Evolutionary conservation across 2,329 filamentous ascomycete species (phyloP), one percentile per base, ranked within the genome.

Genomic region (Trichoderma sp.): DNA sequence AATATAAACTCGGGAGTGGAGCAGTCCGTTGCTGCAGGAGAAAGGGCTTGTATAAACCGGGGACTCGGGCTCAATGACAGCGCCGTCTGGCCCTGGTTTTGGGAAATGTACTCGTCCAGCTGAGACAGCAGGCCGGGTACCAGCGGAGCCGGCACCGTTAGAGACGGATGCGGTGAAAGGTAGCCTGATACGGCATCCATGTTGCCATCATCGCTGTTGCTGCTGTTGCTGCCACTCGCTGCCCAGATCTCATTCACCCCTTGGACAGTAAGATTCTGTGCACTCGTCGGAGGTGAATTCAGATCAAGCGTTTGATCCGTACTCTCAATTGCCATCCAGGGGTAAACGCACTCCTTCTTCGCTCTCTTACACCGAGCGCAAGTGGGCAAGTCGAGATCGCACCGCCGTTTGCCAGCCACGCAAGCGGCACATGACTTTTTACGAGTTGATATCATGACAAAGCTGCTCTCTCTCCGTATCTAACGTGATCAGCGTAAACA

Each of bases 401-500:
- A 68, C 29, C 58, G 49, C 56, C 65, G 65, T 49, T 68, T 68
- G 65, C 65, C 65, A 16, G 43, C 65, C 57, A 68, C 65, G 24
- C 65, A 68, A 5, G 65, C 65, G 13, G 65, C 35, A n/a, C 65
- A 68, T 53, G 65, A 68, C 55, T 61, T 60, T 68, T 31, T 68
- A 33, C 65, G 65, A 21, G 65, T 29, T 24, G 65, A 63, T 21
- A 63, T 1, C 60, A 63, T 63, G 40, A 16, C 27, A 29, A 63
- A 8, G n/a, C 14, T n/a, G 40, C 16, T 16, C 16, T 29, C 16
- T 29, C 43, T 33, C 31, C 10, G 27, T 24, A 21, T 35, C 29
- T 24, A 27, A 40, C 11, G 40, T 43, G 16, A 4, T 35, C 43
- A 37, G n/a, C 56, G 13, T 5, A 16, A 21, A 37, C 19, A 21